Evolutionary conservation across 1,284 basidiomycete species (phyloP).

Genomic region (Cutaneotrichosporon sp.): DNA sequence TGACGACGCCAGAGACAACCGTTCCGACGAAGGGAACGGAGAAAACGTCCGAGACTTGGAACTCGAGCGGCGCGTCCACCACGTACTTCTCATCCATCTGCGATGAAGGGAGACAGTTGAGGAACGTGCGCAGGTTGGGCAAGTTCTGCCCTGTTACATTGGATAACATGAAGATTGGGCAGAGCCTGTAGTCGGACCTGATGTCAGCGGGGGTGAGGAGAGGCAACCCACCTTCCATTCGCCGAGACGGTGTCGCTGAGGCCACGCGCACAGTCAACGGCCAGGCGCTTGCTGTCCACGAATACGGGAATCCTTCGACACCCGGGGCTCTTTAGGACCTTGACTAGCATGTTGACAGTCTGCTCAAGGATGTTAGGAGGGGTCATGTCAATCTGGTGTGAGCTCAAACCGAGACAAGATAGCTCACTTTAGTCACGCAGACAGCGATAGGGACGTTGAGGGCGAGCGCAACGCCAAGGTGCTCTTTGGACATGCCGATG

Average conservation of each 20-base stretch:
- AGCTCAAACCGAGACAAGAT: not conserved
- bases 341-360: slow-evolving; percentile 86
- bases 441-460: slow-evolving; percentile 89
- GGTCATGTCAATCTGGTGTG: slow-evolving; percentile 85
- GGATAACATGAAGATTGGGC: slow-evolving; percentile 88
- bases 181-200: slow-evolving; percentile 56
- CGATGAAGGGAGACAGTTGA: slow-evolving; percentile 79
- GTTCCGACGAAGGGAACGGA: slow-evolving; percentile 92
- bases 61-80: slow-evolving; percentile 80
- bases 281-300: slow-evolving; percentile 57
- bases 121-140: slow-evolving; percentile 67
- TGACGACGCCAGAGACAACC: slow-evolving; percentile 87
- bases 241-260: slow-evolving; percentile 60
- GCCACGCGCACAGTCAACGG: slow-evolving; percentile 61
- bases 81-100: slow-evolving; percentile 73
- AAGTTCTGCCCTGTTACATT: slow-evolving; percentile 92
- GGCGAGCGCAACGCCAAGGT: slow-evolving; percentile 89
- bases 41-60: slow-evolving; percentile 55
- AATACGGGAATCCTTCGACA: slow-evolving; percentile 63
- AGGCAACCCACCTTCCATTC: slow-evolving; percentile 56
- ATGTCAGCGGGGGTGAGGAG: not conserved
- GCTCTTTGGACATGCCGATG: slow-evolving; percentile 98
- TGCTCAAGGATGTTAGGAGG: slow-evolving; percentile 83
- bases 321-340: slow-evolving; percentile 88
- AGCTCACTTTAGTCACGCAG: slow-evolving; percentile 80